These are phyloP conservation scores for Lunasporangiospora selenospora DNA, from an alignment of 192 early-diverging fungal species.

Conservation along the genomic window DNA sequence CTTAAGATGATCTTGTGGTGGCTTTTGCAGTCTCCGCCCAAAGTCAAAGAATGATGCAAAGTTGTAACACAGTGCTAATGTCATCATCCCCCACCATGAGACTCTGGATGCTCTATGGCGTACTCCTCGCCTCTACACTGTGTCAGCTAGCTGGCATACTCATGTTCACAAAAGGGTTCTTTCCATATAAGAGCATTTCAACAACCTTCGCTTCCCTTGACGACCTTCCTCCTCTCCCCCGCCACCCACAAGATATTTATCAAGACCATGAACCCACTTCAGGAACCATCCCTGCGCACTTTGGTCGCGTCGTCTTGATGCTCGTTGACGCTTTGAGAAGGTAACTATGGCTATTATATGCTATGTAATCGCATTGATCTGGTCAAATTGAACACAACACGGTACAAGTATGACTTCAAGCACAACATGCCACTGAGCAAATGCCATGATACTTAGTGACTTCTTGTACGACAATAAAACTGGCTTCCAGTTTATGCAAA, in stretches of 20 bases:
- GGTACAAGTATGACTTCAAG: no score
- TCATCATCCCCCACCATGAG: slow-evolving; percentile 30
- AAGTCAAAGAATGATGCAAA: no score
- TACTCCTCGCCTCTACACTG: slow-evolving; percentile 26
- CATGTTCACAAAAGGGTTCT: slow-evolving; percentile 77
- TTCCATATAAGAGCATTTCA: slow-evolving; percentile 77
- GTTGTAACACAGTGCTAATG: no score
- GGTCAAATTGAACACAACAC: no score
- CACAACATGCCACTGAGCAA: no score
- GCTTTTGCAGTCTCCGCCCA: no score
- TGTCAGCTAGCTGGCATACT: slow-evolving; percentile 66
- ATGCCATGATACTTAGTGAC: no score
- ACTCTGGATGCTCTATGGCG: slow-evolving; percentile 18
- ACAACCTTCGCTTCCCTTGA: slow-evolving; percentile 62
- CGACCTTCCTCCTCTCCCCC: slow-evolving; percentile 38
- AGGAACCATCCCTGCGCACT: slow-evolving; percentile 39
- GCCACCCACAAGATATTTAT: not conserved
- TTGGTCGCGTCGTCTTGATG: slow-evolving; percentile 69
- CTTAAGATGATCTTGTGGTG: no score
- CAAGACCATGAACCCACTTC: not conserved
- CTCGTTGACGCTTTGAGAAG: slow-evolving; percentile 78
- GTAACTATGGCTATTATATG: slow-evolving; percentile 37
- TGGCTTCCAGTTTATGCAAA: slow-evolving; percentile 66
- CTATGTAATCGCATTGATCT: no score
- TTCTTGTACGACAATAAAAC: slow-evolving; percentile 75